Conservation (phyloP, 305 asterid species). For the Fraxinus sp. region DNA sequence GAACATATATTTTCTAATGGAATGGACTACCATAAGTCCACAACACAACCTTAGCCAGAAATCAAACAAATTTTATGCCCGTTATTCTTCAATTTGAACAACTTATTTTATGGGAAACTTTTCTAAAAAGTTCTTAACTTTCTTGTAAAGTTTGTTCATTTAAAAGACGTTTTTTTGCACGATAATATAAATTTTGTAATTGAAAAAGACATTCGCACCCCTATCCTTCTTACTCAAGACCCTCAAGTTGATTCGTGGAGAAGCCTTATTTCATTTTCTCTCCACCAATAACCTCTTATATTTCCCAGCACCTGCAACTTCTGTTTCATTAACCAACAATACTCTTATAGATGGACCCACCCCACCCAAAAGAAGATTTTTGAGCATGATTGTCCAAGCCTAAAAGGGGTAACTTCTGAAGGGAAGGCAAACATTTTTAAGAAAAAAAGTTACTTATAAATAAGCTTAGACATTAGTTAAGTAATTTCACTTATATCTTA, state of each 20-base stretch:
- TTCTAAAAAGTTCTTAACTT: background rate
- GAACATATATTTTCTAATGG: background rate
- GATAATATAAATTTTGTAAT: background rate
- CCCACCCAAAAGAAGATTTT: background rate
- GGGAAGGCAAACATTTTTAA: background rate
- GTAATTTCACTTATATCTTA: background rate
- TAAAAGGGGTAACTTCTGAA: background rate
- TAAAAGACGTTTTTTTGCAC: background rate
- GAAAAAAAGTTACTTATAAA: no score
- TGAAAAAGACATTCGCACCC: background rate
- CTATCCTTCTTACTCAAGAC: background rate
- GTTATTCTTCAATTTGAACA: background rate
- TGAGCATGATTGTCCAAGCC: background rate
- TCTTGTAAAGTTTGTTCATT: background rate
- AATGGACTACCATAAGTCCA: background rate
- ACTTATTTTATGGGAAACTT: background rate
- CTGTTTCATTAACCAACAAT: background rate
- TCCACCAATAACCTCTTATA: background rate
- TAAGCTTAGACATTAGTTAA: background rate
- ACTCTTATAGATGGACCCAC: background rate
- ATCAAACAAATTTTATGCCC: slow-evolving; percentile 2
- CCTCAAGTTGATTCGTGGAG: background rate
- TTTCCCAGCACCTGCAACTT: background rate
- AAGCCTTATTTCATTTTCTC: background rate
- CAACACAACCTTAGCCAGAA: background rate